Percentiles rank a stretch among this genome's conserved stretches.
Conservation (phyloP, 1,139 yeast genomes). For the Geotrichum bryndzae region DNA sequence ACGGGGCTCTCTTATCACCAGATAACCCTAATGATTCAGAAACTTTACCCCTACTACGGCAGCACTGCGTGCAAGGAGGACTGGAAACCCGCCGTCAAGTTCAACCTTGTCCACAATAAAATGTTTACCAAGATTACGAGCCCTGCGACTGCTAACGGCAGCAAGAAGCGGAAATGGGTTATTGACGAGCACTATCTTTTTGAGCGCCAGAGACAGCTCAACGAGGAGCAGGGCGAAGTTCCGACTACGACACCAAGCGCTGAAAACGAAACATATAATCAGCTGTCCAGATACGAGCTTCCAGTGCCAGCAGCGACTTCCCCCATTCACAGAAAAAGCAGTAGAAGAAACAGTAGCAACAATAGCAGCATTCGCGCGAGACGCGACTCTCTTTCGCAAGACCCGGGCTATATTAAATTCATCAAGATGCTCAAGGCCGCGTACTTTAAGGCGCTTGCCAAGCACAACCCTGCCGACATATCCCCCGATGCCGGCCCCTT, state of each 20-base stretch:
- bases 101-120: conserved; percentile 1
- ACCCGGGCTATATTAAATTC: neutral
- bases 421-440: neutral
- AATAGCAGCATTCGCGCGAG: neutral
- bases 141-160: neutral
- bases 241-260: neutral
- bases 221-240: neutral
- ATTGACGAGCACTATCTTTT: neutral
- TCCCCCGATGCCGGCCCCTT: neutral
- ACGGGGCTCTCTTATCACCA: neutral
- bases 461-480: neutral
- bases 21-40: neutral
- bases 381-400: neutral
- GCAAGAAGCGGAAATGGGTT: neutral
- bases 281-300: neutral
- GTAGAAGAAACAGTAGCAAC: neutral
- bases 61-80: neutral
- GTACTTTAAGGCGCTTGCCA: neutral
- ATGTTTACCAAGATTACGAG: neutral
- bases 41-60: neutral
- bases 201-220: neutral
- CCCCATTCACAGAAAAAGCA: neutral
- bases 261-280: neutral
- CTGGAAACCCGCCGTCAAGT: conserved; percentile 5
- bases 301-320: neutral